These are phyloP conservation scores for Nepenthes alata DNA, from an alignment of 179 eudicot genomes.

Conservation along the genomic window DNA sequence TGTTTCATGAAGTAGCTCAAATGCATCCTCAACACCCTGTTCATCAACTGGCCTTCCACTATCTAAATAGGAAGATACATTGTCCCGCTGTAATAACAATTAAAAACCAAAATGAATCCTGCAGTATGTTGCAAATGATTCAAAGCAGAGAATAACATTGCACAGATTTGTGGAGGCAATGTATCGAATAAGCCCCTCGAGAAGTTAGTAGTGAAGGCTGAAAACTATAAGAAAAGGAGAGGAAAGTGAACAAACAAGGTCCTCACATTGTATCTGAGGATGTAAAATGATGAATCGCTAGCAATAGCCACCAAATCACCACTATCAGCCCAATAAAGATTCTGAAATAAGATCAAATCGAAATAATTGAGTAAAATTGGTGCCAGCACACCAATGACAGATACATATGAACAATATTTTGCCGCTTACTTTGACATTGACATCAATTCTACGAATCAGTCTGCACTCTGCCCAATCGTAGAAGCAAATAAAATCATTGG, in stretches of 20 bases:
- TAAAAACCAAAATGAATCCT: slow-evolving; percentile 7
- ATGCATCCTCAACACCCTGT: slow-evolving; percentile 87
- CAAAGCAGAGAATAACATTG: not conserved
- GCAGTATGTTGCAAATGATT: not conserved
- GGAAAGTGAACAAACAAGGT: not conserved
- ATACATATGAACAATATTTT: not conserved
- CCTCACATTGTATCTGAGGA: slow-evolving; percentile 81
- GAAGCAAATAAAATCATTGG: slow-evolving; percentile 91
- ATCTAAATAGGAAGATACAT: slow-evolving; percentile 70
- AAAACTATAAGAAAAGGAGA: not conserved
- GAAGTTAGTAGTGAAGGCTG: not conserved
- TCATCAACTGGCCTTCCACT: slow-evolving; percentile 84
- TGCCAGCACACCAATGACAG: not conserved
- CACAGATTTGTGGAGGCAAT: not conserved
- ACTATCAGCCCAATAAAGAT: slow-evolving; percentile 96
- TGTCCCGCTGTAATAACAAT: slow-evolving; percentile 61
- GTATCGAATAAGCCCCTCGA: not conserved
- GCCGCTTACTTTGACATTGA: slow-evolving; percentile 55
- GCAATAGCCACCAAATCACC: slow-evolving; percentile 94
- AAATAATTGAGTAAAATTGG: not conserved
- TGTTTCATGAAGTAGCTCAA: slow-evolving; percentile 91
- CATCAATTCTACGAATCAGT: slow-evolving; percentile 36
- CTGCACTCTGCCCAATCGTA: slow-evolving; percentile 97
- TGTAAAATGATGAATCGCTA: slow-evolving; percentile 84
- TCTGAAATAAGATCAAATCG: slow-evolving; percentile 34